These are phyloP conservation scores for Aspergillus neoniger DNA, from an alignment of 2,329 filamentous ascomycete genomes.

Conservation along the genomic window DNA sequence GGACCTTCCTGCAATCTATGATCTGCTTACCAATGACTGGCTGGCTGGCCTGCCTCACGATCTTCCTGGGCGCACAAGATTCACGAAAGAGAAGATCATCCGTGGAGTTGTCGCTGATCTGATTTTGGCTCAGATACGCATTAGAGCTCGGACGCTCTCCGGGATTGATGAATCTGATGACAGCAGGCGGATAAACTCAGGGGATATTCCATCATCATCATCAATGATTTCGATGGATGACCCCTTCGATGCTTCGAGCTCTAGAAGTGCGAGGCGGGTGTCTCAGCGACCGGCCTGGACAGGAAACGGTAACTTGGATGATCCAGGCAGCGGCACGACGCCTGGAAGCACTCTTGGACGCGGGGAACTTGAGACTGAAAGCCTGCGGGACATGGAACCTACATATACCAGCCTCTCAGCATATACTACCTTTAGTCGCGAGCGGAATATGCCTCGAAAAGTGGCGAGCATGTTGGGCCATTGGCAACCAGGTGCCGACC, in stretches of 20 bases:
- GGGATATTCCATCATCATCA: neutral
- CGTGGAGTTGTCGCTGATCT: slow-evolving; percentile 40
- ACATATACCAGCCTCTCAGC: slow-evolving; percentile 29
- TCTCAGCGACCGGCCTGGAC: neutral
- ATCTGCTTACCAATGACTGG: slow-evolving; percentile 41
- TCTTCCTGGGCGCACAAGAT: slow-evolving; percentile 40
- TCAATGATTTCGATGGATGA: neutral
- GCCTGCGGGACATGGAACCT: neutral
- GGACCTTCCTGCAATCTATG: slow-evolving; percentile 36
- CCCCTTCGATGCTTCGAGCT: neutral
- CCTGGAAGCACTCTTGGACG: neutral
- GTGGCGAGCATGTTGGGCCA: slow-evolving; percentile 37
- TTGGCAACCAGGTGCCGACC: slow-evolving; percentile 38
- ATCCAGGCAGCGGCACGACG: neutral
- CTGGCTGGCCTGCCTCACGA: slow-evolving; percentile 34
- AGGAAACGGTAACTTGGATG: neutral
- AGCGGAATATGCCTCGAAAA: slow-evolving; percentile 24
- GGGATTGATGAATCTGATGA: neutral
- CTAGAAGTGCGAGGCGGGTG: neutral
- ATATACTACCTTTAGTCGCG: slow-evolving; percentile 31
- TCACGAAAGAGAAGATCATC: slow-evolving; percentile 42
- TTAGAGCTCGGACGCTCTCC: slow-evolving; percentile 17
- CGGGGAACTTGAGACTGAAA: neutral
- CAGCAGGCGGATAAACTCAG: neutral
- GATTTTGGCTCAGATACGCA: slow-evolving; percentile 35